Evolutionary conservation across 371 early-diverging fungal genomes (phyloP), one percentile per base, ranked within the genome.

Genomic region (Coemansia sp.): DNA sequence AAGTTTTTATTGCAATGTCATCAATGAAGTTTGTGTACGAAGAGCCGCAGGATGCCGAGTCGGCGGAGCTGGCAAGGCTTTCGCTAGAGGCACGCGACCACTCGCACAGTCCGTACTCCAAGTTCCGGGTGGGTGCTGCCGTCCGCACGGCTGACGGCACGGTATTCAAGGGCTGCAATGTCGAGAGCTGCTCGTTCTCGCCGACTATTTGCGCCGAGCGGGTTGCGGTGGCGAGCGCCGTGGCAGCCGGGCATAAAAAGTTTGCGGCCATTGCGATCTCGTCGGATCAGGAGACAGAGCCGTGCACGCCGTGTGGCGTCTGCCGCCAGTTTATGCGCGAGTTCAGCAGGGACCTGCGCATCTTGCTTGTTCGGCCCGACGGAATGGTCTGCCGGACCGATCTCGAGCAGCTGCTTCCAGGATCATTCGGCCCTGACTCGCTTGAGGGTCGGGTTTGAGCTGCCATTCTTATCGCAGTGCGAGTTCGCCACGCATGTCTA

Each of bases 51-150:
- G 65, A 64, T 50, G 41, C 47, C 34, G 9, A 35, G 40, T 48
- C 64, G 8, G 52, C 60, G 5, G 57, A 60, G 57, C 64, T 73
- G 16, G 64, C 64, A 3, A n/a, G 11, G 35, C 40, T 52, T 1
- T 38, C 73, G 7, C 61, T 73, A 14, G 65, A 56, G 6, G 77
- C 77, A 9, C 58, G 76, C 16, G 49, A 52, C 43, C 61, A 67
- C 55, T 67, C 79, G 14, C 86, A 88, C 68, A 70, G 80, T 26
- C 88, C 88, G 1, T 88, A 88, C 71, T 82, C 82, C 41, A 83
- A 86, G 63, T 88, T 88, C 76, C 76, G 83, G n/a, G 88, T 88
- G 35, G 88, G 88, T 10, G 84, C 85, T 5, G 86, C 88, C 2
- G 48, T 87, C 16, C 63, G 83, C 31, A 70, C 83, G 3, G 59